Base-by-base conservation (phyloP, 129 eudicot genomes). In the Heracleum sosnowskyi region DNA sequence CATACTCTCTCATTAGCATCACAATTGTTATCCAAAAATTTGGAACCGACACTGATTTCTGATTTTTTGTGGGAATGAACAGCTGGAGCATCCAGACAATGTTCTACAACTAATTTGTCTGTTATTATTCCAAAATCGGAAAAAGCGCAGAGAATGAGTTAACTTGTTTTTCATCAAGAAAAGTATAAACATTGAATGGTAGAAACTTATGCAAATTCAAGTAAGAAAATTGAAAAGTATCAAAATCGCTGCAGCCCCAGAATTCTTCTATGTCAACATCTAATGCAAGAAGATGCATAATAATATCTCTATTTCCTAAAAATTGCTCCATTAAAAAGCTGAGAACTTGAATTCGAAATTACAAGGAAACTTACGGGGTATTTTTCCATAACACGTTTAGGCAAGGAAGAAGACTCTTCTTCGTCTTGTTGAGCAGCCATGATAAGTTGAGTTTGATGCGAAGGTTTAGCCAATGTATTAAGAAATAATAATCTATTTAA, bases 401-500 rank as follows among this genome's bases (percentile, higher is more conserved):
- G 91, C 83, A 83, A 37, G 33, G 84, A 79, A 36, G 87, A 41
- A 11, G 79, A 57, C 0, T 24, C 4, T 22, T 18, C 24, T 11
- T 82, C 86, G 39, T 36, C 39, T 62, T 80, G 20, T 11, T 86
- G 88, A 3, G 85, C 71, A 40, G 33, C 15, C 66, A 55, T 57
- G 0, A 92, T 53, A 26, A 83, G 87, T 22, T 79, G 86, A 51
- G 77, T 83, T 29, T 91, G 90, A 75, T 91, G 90, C 3, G 31
- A 55, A 77, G 92, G 77, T 47, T 85, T 89, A 45, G 78, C 78
- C 80, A 82, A 80, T 60, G 78, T 81, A 63, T 80, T 82, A 71
- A 81, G 64, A 64, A 88, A 28, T 71, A 88, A 81, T 80, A 81
- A 12, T 4, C 79, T 88, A 26, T 82, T 80, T 41, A 83, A 83